phyloP scores from a whole-genome alignment of 805 yeast species.

The Candida fluviatilis region DNA sequence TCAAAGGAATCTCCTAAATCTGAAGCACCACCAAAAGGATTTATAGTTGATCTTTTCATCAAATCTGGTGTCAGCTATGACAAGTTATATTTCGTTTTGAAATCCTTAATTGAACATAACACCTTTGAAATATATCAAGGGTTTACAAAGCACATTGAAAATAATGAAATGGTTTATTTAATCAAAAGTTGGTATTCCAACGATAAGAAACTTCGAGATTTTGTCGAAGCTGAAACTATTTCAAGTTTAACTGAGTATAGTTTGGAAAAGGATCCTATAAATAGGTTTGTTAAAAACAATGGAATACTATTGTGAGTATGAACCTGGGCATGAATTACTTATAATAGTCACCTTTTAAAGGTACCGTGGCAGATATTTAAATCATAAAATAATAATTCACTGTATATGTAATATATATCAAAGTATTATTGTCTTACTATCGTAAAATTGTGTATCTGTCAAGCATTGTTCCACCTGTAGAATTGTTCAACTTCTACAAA shows the following conservation, averaged over 20 bases:
- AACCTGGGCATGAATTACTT: no score
- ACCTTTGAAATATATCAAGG: conserved; percentile 49
- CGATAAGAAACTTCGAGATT: conserved; percentile 61
- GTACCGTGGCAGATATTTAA: not conserved
- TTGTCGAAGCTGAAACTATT: conserved; percentile 45
- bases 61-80: conserved; percentile 62
- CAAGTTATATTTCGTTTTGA: conserved; percentile 60
- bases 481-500: no score
- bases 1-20: conserved; percentile 25
- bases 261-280: conserved; percentile 55
- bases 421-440: not conserved
- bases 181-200: conserved; percentile 63
- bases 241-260: conserved; percentile 43
- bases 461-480: no score
- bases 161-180: conserved; percentile 57
- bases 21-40: conserved; percentile 47
- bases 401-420: conserved; percentile 1
- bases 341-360: not conserved
- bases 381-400: not conserved
- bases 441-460: no score
- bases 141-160: conserved; percentile 35
- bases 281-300: conserved; percentile 17
- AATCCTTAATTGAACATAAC: conserved; percentile 58
- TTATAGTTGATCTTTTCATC: conserved; percentile 57
- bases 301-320: conserved; percentile 10